Percentiles rank a stretch among this genome's conserved stretches.
These are phyloP conservation scores for Hymenoscyphus repandus DNA, from an alignment of 2,329 filamentous ascomycete species.

Conservation along the genomic window DNA sequence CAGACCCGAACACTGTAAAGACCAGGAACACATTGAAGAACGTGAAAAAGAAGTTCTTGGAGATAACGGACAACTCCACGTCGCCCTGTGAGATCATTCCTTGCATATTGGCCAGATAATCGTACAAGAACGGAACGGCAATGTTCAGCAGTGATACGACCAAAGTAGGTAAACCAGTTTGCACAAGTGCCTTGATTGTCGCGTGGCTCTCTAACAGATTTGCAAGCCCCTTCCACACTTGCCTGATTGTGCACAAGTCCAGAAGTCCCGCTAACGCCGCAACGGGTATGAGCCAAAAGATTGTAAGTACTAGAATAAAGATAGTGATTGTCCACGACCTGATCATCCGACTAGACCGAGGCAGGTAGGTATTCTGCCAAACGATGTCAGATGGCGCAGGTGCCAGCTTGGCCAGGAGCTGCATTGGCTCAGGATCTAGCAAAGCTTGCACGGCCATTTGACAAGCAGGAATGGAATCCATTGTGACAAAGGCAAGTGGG, in stretches of 20 bases:
- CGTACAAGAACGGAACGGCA: slow-evolving; percentile 88
- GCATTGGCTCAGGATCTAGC: slow-evolving; percentile 82
- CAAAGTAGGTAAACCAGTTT: slow-evolving; percentile 81
- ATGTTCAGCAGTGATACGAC: slow-evolving; percentile 84
- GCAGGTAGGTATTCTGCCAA: slow-evolving; percentile 88
- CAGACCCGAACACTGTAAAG: slow-evolving; percentile 83
- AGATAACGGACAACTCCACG: slow-evolving; percentile 89
- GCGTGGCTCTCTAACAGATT: slow-evolving; percentile 62
- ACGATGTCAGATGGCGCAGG: slow-evolving; percentile 90
- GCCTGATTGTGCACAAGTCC: slow-evolving; percentile 73
- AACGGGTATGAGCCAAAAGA: slow-evolving; percentile 84
- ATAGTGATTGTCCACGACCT: slow-evolving; percentile 80
- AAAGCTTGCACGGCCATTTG: slow-evolving; percentile 97
- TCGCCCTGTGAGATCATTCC: slow-evolving; percentile 95
- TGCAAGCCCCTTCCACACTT: slow-evolving; percentile 66
- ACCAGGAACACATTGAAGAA: slow-evolving; percentile 99
- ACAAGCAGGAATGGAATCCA: slow-evolving; percentile 87
- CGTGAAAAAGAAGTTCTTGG: slow-evolving; percentile 98
- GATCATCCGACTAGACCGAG: slow-evolving; percentile 66
- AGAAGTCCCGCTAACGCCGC: slow-evolving; percentile 73
- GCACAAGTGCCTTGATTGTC: slow-evolving; percentile 70
- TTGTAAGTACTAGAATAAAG: slow-evolving; percentile 74
- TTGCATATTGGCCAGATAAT: slow-evolving; percentile 84
- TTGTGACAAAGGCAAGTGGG: slow-evolving; percentile 89
- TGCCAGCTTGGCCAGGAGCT: slow-evolving; percentile 77